phyloP scores from a whole-genome alignment of 2,329 filamentous ascomycete genomes.

The Colletotrichum phormii region DNA sequence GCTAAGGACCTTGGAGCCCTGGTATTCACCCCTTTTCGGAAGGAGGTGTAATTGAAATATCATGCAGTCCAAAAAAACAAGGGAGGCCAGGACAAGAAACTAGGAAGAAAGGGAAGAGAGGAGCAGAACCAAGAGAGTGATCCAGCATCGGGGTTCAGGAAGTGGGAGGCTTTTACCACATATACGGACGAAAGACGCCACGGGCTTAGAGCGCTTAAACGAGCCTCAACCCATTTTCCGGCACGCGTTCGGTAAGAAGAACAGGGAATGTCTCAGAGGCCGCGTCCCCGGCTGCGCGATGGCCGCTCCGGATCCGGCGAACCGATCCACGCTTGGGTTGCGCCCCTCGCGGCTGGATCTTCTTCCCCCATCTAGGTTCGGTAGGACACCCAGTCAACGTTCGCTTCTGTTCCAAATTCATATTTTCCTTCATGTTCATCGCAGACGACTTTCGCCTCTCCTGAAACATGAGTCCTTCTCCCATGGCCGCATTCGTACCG shows the following conservation, averaged over 20 bases:
- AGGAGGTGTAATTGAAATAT: neutral
- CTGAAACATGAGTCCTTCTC: neutral
- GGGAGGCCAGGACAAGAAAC: neutral
- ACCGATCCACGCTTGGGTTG: neutral
- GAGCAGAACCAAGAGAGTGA: neutral
- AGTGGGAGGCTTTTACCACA: neutral
- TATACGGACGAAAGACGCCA: neutral
- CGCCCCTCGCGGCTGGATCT: neutral
- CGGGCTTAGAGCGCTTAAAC: neutral
- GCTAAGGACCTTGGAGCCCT: neutral
- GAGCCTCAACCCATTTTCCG: neutral
- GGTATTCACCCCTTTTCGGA: neutral
- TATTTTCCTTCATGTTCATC: neutral
- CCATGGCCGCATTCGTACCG: neutral
- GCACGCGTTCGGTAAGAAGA: constrained; percentile 4
- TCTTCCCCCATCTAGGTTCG: no score
- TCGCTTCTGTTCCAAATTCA: neutral
- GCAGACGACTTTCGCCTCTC: neutral
- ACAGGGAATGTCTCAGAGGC: constrained; percentile 1
- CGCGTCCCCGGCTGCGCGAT: neutral
- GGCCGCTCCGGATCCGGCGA: constrained; percentile 20
- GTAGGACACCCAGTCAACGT: no score
- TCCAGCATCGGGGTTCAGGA: neutral
- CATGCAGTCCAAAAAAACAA: neutral
- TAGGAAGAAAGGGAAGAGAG: neutral